Conservation (phyloP, 2,329 filamentous ascomycete species). For the Fusarium sarcochroum region DNA sequence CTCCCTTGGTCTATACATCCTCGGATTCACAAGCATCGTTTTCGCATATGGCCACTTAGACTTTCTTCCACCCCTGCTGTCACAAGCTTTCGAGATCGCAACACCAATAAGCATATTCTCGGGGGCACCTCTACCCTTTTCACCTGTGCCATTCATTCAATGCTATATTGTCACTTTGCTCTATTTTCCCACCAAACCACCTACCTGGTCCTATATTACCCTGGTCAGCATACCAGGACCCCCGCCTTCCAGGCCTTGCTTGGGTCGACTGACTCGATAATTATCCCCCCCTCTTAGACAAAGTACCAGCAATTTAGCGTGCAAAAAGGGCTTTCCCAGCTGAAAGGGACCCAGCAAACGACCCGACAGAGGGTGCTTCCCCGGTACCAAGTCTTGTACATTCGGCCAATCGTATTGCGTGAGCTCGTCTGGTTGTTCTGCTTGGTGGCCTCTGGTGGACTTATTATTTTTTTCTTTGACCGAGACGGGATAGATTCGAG, state of each 20-base stretch:
- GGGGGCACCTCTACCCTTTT: slow-evolving; percentile 10
- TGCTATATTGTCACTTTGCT: slow-evolving; percentile 6
- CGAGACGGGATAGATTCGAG: slow-evolving; percentile 16
- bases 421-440: slow-evolving; percentile 23
- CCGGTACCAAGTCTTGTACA: slow-evolving; percentile 12
- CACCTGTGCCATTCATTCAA: slow-evolving; percentile 10
- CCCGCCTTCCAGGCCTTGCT: slow-evolving; percentile 34
- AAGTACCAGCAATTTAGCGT: slow-evolving; percentile 30
- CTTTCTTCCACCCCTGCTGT: slow-evolving; percentile 18
- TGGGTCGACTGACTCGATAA: slow-evolving; percentile 45
- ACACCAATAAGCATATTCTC: slow-evolving; percentile 24
- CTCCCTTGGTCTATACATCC: slow-evolving; percentile 30
- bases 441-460: slow-evolving; percentile 23
- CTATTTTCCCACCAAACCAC: slow-evolving; percentile 20
- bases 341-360: slow-evolving; percentile 39
- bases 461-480: slow-evolving; percentile 15
- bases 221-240: slow-evolving; percentile 19
- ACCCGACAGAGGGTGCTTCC: slow-evolving; percentile 29
- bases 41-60: slow-evolving; percentile 21
- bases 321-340: slow-evolving; percentile 29
- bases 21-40: slow-evolving; percentile 29
- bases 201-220: slow-evolving; percentile 16
- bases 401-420: slow-evolving; percentile 30
- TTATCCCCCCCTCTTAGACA: slow-evolving; percentile 21
- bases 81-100: slow-evolving; percentile 6